Percentiles rank a stretch among this genome's conserved stretches.
These are phyloP conservation scores for Podaxis rugospora DNA, from an alignment of 768 basidiomycete species.

Conservation along the genomic window DNA sequence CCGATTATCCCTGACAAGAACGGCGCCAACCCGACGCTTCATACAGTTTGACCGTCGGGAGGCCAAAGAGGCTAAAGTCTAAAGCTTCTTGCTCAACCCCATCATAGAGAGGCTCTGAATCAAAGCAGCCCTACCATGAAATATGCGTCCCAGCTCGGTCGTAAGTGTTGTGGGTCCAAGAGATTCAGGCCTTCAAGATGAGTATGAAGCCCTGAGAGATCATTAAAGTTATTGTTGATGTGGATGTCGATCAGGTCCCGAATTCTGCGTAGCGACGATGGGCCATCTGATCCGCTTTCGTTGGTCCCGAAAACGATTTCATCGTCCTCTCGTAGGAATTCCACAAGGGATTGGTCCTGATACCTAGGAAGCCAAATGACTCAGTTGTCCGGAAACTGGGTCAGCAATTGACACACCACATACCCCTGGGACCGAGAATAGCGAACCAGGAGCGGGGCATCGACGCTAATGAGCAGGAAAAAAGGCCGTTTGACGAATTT, in stretches of 20 bases:
- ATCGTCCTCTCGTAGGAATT: conserved; percentile 77
- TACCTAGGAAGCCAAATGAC: conserved; percentile 2
- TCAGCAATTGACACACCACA: conserved; percentile 11
- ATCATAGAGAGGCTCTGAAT: not conserved
- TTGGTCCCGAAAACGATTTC: conserved; percentile 52
- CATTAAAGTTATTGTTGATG: conserved; percentile 60
- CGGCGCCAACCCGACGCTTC: conserved; percentile 94
- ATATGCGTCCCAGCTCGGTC: conserved; percentile 94
- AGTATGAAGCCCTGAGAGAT: conserved; percentile 46
- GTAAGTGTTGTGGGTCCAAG: conserved; percentile 64
- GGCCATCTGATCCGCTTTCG: conserved; percentile 9
- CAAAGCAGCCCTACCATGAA: conserved; percentile 73
- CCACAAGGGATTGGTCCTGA: conserved; percentile 46
- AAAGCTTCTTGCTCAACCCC: not conserved
- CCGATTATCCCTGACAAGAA: conserved; percentile 81
- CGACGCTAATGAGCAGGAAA: conserved; percentile 78
- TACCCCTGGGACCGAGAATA: conserved; percentile 57
- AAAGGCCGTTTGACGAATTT: conserved; percentile 84
- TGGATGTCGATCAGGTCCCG: conserved; percentile 55
- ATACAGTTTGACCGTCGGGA: conserved; percentile 92
- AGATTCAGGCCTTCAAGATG: conserved; percentile 71
- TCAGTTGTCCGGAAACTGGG: conserved; percentile 1
- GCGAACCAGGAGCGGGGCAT: conserved; percentile 74
- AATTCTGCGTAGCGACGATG: conserved; percentile 27
- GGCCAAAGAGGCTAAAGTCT: conserved; percentile 89